Evolutionary conservation across 495 filamentous ascomycete species (phyloP).

Genomic region (Achaetomiella virescens): DNA sequence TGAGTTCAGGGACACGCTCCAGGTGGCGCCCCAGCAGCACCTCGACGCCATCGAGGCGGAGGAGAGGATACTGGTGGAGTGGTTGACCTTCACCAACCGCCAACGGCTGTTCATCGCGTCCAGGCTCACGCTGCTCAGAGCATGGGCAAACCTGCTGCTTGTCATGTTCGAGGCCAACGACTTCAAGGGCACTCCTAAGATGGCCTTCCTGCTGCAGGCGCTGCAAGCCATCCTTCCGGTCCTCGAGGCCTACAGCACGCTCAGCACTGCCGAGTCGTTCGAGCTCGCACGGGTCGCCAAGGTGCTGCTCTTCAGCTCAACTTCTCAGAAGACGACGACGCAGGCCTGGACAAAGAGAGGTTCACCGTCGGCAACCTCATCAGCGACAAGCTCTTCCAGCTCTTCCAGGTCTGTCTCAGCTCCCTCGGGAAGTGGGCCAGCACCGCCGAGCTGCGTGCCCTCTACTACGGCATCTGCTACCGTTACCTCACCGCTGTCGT

Average conservation of each 20-base stretch:
- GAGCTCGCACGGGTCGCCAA: slow-evolving; percentile 73
- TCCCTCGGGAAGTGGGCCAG: slow-evolving; percentile 66
- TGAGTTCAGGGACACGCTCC: slow-evolving; percentile 46
- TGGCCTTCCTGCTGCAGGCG: slow-evolving; percentile 72
- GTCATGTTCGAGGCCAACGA: slow-evolving; percentile 73
- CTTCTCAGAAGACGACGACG: slow-evolving; percentile 40
- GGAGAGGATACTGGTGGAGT: slow-evolving; percentile 48
- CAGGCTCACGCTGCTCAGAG: slow-evolving; percentile 57
- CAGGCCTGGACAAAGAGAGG: slow-evolving; percentile 38
- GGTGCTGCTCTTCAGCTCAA: slow-evolving; percentile 67
- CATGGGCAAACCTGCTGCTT: slow-evolving; percentile 76
- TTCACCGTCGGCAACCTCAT: slow-evolving; percentile 61
- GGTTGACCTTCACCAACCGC: slow-evolving; percentile 59
- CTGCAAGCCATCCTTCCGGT: slow-evolving; percentile 82
- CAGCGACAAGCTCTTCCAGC: slow-evolving; percentile 81
- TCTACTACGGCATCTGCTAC: slow-evolving; percentile 83
- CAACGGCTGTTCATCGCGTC: slow-evolving; percentile 51
- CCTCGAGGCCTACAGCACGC: slow-evolving; percentile 63
- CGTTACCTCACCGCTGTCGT: slow-evolving; percentile 73
- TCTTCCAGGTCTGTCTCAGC: slow-evolving; percentile 76
- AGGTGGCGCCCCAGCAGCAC: slow-evolving; percentile 50
- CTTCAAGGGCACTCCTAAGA: slow-evolving; percentile 59
- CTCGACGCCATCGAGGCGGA: slow-evolving; percentile 53
- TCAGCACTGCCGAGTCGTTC: slow-evolving; percentile 57
- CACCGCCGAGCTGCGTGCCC: slow-evolving; percentile 65